Evolutionary conservation across 805 yeast species (phyloP), one percentile per base, ranked within the genome.

Genomic region (Metschnikowia cubensis): DNA sequence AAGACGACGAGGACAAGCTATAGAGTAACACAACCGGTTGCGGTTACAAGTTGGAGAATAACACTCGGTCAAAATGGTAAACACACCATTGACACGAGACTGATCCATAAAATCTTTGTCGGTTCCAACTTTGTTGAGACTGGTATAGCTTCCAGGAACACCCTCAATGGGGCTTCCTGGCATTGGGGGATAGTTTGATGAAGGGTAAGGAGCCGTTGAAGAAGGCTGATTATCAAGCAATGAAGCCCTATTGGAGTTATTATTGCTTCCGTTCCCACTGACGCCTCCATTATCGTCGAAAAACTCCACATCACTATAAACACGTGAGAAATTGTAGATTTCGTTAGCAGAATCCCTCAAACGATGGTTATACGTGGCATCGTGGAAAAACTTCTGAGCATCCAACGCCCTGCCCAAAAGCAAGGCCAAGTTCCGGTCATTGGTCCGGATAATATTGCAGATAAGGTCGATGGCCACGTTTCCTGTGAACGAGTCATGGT

Each of bases 1-100:
- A 45, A 94, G 73, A 54, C 98, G 79, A 58, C 97, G 80, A 14
- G 99, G 99, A 70, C 99, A 94, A 11, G 97, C 95, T 58, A 94
- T 91, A 39, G 96, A 87, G 68, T 94, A 94, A 69, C 99, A 94
- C 36, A 92, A 72, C 33, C 81, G 75, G 60, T 89, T 95, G 46
- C 95, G 75, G 4, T 96, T 84, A 69, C 99, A 94, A 0, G 99
- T 94, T 33, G 99, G 96, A 0, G 97, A 90, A 63, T 94, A 94
- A 69, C 99, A 94, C 62, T 91, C 96, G 0, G 97, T 88, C 54
- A 94, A 73, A 39, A 92, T 72, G 0, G 97, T 92, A 62, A 92
- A 94, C 3, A 94, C 96, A 58, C 99, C 99, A 66, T 88, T 88
- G 10, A 89, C 90, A 0, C 74, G 73, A 4, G 71, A 65, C 47